phyloP scores from a whole-genome alignment of 2,329 filamentous ascomycete species.

The Fusarium chuoi region DNA sequence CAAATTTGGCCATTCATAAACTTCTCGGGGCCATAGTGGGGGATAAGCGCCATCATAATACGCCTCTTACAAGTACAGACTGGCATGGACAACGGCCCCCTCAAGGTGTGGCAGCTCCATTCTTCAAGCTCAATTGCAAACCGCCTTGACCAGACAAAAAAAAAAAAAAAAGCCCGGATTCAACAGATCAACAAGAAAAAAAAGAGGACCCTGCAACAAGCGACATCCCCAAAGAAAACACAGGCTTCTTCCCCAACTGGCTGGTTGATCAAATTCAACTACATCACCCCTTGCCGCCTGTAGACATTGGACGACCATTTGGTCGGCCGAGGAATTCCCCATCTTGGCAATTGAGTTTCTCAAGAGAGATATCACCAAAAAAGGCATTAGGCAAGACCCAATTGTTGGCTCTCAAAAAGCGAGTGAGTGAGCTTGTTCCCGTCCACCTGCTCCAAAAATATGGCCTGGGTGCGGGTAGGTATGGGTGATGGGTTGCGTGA shows the following conservation, averaged over 20 bases:
- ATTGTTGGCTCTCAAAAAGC: constrained; percentile 12
- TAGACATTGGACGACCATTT: neutral
- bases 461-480: neutral
- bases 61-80: constrained; percentile 23
- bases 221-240: constrained; percentile 45
- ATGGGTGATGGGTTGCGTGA: constrained; percentile 6
- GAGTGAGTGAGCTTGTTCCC: constrained; percentile 7
- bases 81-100: constrained; percentile 17
- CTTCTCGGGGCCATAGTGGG: constrained; percentile 32
- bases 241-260: constrained; percentile 41
- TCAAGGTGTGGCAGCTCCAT: constrained; percentile 19
- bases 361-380: neutral
- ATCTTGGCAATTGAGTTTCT: constrained; percentile 10
- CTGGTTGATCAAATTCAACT: constrained; percentile 24
- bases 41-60: constrained; percentile 14
- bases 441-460: constrained; percentile 15
- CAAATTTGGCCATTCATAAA: constrained; percentile 21
- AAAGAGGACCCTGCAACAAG: constrained; percentile 39
- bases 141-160: constrained; percentile 3
- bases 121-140: constrained; percentile 38
- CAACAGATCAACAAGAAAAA: constrained; percentile 47
- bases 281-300: constrained; percentile 13
- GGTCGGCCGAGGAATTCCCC: constrained; percentile 10
- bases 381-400: neutral
- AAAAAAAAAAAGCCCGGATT: constrained; percentile 35